phyloP scores from a whole-genome alignment of 2,329 filamentous ascomycete genomes.

The Xylariaceae sp. region DNA sequence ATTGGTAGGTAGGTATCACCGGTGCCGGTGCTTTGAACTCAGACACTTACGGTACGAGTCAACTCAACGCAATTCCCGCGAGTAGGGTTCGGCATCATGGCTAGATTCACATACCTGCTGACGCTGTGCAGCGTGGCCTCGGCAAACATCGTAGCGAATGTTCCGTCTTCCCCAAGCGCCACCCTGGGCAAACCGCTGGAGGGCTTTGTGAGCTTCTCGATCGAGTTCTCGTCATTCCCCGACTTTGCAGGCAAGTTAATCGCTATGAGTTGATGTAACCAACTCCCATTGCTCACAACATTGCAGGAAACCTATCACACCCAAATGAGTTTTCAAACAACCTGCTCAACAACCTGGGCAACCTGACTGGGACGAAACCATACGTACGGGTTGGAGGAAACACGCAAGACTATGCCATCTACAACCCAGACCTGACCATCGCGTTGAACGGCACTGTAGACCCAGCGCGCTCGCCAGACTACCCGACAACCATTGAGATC shows the following conservation, averaged over 20 bases:
- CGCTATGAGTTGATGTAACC: background rate
- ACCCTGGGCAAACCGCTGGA: constrained; percentile 34
- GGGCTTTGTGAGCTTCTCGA: constrained; percentile 40
- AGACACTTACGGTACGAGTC: background rate
- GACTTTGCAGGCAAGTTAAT: constrained; percentile 33
- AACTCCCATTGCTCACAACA: constrained; percentile 6
- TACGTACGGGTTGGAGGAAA: constrained; percentile 63
- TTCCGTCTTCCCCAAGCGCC: background rate
- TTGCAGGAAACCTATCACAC: constrained; percentile 36
- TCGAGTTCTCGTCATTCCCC: constrained; percentile 40
- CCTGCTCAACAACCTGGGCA: constrained; percentile 52
- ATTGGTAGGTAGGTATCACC: background rate
- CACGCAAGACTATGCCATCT: constrained; percentile 62
- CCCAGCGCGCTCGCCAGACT: constrained; percentile 49
- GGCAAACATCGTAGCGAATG: constrained; percentile 16
- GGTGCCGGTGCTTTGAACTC: background rate
- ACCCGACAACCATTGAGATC: constrained; percentile 57
- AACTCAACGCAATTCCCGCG: background rate
- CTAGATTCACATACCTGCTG: constrained; percentile 16
- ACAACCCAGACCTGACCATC: constrained; percentile 47
- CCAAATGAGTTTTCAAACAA: constrained; percentile 60
- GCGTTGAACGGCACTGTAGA: constrained; percentile 52
- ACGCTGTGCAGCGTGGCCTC: constrained; percentile 17
- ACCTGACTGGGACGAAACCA: constrained; percentile 53
- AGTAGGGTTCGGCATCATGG: constrained; percentile 14